A percentile compares a stretch with the other conserved stretches of the same genome.
phyloP scores from a whole-genome alignment of 108 stramenopile genomes.

The Stephanodiscus minutulus region DNA sequence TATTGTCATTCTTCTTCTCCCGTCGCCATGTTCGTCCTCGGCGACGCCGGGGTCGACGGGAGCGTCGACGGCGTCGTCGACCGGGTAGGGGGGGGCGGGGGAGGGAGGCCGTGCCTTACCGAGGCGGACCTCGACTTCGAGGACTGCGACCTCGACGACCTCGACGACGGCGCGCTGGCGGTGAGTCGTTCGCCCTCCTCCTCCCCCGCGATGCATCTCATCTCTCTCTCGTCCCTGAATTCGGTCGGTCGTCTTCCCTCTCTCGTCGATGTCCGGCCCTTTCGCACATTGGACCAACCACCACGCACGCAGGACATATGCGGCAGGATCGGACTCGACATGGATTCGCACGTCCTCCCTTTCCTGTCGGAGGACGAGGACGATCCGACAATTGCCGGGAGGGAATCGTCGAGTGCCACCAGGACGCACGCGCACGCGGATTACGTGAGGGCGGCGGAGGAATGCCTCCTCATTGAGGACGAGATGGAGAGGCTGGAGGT shows the following conservation, averaged over 20 bases:
- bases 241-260: not conserved
- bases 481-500: conserved; percentile 31
- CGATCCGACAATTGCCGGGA: conserved; percentile 6
- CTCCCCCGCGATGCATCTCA: not conserved
- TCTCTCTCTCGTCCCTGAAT: not conserved
- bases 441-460: conserved; percentile 39
- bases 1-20: too few relatives aligned
- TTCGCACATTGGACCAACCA: too few relatives aligned
- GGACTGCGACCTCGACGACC: conserved; percentile 29
- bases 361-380: too few relatives aligned
- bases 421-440: conserved; percentile 35
- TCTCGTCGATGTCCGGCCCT: too few relatives aligned
- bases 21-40: too few relatives aligned
- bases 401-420: not conserved
- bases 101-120: conserved; percentile 18
- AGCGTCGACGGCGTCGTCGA: not conserved
- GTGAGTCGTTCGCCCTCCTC: not conserved
- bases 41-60: too few relatives aligned
- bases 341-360: too few relatives aligned
- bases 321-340: conserved; percentile 45
- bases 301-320: too few relatives aligned
- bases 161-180: conserved; percentile 18
- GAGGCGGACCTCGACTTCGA: conserved; percentile 42
- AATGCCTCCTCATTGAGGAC: conserved; percentile 48
- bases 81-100: not conserved